A percentile compares a stretch with the other conserved stretches of the same genome.
Evolutionary conservation across 2,329 filamentous ascomycete species (phyloP).

Genomic region (Xylariaceae sp.): DNA sequence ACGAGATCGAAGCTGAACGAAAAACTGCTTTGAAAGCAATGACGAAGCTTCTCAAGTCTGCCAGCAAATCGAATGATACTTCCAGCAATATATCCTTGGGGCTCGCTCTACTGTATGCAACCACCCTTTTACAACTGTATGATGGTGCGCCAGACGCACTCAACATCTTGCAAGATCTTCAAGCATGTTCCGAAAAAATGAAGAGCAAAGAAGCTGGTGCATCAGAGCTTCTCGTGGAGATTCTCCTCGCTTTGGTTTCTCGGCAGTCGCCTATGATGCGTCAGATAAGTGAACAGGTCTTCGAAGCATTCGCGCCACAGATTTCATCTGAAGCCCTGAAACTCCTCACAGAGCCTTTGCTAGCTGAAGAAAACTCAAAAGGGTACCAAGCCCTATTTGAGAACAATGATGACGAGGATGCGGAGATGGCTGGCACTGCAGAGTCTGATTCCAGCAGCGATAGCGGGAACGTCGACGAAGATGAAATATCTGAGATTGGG

Average conservation of each 20-base stretch:
- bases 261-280: conserved; percentile 85
- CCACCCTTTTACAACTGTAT: conserved; percentile 88
- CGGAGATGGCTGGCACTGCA: conserved; percentile 56
- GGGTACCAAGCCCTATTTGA: conserved; percentile 90
- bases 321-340: conserved; percentile 77
- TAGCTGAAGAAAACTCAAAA: conserved; percentile 78
- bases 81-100: conserved; percentile 60
- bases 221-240: conserved; percentile 81
- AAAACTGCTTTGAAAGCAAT: conserved; percentile 60
- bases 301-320: conserved; percentile 78
- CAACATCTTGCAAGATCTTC: conserved; percentile 81
- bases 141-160: conserved; percentile 88
- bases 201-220: conserved; percentile 62
- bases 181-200: conserved; percentile 73
- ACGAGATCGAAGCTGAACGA: conserved; percentile 59
- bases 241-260: conserved; percentile 87
- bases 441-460: conserved; percentile 51
- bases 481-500: conserved; percentile 48
- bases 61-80: conserved; percentile 44
- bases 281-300: conserved; percentile 87
- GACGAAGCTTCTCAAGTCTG: conserved; percentile 57
- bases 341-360: conserved; percentile 70
- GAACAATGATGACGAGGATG: conserved; percentile 69
- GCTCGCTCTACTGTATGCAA: conserved; percentile 80
- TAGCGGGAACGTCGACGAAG: conserved; percentile 49